These are phyloP conservation scores for Euryodendron excelsum DNA, from an alignment of 148 eudicot species.

Conservation along the genomic window DNA sequence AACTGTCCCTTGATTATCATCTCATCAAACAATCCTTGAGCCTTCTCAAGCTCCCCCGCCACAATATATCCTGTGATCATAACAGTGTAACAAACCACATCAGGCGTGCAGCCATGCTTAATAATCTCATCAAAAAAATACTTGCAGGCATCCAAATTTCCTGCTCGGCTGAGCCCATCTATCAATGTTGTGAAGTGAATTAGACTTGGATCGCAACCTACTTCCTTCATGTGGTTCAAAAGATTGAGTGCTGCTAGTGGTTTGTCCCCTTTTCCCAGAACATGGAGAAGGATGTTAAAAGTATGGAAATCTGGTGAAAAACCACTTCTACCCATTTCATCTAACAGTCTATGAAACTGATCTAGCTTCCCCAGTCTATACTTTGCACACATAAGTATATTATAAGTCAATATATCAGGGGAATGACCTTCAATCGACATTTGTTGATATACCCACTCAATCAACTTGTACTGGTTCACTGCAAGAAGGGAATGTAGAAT, in stretches of 20 bases:
- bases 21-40: conserved; percentile 52
- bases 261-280: conserved; percentile 78
- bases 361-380: conserved; percentile 72
- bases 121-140: conserved; percentile 78
- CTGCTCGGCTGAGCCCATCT: conserved; percentile 86
- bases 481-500: conserved; percentile 67
- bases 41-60: conserved; percentile 64
- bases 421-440: conserved; percentile 69
- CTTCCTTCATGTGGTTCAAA: conserved; percentile 79
- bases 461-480: conserved; percentile 61
- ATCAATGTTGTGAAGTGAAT: conserved; percentile 86
- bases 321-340: conserved; percentile 73
- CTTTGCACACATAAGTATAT: conserved; percentile 64
- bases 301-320: conserved; percentile 77
- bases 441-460: conserved; percentile 85
- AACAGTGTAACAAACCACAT: conserved; percentile 85
- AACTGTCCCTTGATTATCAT: conserved; percentile 66
- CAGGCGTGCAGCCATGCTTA: conserved; percentile 62
- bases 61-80: conserved; percentile 73
- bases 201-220: conserved; percentile 55
- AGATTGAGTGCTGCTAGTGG: conserved; percentile 68
- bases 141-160: conserved; percentile 76
- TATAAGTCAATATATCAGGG: conserved; percentile 75
- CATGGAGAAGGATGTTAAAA: conserved; percentile 72
- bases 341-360: conserved; percentile 56